Base-by-base conservation (phyloP, 2,329 filamentous ascomycete genomes). In the Curvularia hawaiiensis region DNA sequence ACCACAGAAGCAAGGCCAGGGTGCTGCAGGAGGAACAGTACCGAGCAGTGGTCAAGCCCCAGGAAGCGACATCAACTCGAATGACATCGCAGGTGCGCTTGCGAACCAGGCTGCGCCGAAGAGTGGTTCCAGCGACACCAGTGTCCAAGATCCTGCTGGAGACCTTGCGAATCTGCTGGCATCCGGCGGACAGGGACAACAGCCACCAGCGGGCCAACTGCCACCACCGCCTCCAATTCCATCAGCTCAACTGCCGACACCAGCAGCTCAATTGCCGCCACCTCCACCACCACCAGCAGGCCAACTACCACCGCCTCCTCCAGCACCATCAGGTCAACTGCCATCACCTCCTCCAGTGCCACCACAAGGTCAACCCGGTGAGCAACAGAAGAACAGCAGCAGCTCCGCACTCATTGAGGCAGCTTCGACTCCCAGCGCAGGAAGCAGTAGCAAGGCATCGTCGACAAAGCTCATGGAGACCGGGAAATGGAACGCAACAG, bases 91-190 rank as follows among this genome's bases (percentile, higher is more conserved):
- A 10, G 51, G 39, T 4, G 55, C 53, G 28, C 26, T 58, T 50
- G 56, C 56, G 44, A 58, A 55, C 35, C 52, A 47, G 24, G 39
- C 54, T 28, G 47, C 52, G 1, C 56, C 47, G 10, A 31, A 26
- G n/a, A n/a, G 52, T n/a, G 46, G n/a, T 11, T 26, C 52, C 6
- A 50, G 12, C 28, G 45, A 54, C 3, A 14, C 31, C 28, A 39
- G 9, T 35, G 26, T 50, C n/a, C 20, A 20, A 30, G 57, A 60
- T 11, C 18, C 52, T n/a, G 60, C 48, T 38, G 59, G 50, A 26
- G 50, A 56, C 18, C 8, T 59, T 2, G 53, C 50, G 14, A 61
- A 61, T 16, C 57, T 56, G 45, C 50, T 61, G 45, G 56, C 52
- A 44, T 41, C 46, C 2, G 44, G 51, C n/a, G 58, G 47, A 40